These are phyloP conservation scores for Meripilus lineatus DNA, from an alignment of 1,284 basidiomycete genomes.

Conservation along the genomic window DNA sequence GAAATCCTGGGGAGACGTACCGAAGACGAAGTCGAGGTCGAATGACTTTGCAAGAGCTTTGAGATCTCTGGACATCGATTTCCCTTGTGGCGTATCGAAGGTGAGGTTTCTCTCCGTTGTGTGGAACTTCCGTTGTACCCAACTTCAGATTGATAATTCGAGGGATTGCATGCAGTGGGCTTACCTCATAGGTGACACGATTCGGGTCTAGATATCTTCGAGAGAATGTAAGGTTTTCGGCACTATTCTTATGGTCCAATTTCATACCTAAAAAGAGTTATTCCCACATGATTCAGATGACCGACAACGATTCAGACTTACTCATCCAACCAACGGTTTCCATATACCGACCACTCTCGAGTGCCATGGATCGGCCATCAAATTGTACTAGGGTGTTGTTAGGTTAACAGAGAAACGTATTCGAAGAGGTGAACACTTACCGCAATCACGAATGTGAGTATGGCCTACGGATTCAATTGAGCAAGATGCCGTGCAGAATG, in stretches of 20 bases:
- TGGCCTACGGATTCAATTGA: constrained; percentile 44
- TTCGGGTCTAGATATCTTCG: constrained; percentile 75
- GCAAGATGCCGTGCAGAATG: background rate
- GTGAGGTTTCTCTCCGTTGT: constrained; percentile 35
- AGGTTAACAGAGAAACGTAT: background rate
- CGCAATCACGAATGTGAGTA: constrained; percentile 75
- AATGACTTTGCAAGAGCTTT: constrained; percentile 46
- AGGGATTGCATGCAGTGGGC: no score
- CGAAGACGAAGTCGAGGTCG: constrained; percentile 52
- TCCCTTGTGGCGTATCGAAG: constrained; percentile 56
- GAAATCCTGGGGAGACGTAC: constrained; percentile 71
- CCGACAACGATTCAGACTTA: no score
- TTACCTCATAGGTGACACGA: constrained; percentile 64
- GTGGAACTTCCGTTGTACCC: no score
- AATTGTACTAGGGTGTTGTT: constrained; percentile 37
- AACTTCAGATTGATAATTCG: no score
- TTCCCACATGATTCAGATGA: constrained; percentile 37
- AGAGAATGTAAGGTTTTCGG: constrained; percentile 52
- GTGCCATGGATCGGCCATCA: constrained; percentile 61
- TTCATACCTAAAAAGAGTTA: no score
- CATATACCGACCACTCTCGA: constrained; percentile 85
- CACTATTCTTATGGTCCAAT: constrained; percentile 38
- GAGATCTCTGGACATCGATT: constrained; percentile 50
- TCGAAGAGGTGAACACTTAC: constrained; percentile 29
- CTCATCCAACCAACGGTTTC: constrained; percentile 77